Evolutionary conservation across 78 protist species (phyloP), one percentile per base, ranked within the genome.

Genomic region (Dictyostelium intermedium): DNA sequence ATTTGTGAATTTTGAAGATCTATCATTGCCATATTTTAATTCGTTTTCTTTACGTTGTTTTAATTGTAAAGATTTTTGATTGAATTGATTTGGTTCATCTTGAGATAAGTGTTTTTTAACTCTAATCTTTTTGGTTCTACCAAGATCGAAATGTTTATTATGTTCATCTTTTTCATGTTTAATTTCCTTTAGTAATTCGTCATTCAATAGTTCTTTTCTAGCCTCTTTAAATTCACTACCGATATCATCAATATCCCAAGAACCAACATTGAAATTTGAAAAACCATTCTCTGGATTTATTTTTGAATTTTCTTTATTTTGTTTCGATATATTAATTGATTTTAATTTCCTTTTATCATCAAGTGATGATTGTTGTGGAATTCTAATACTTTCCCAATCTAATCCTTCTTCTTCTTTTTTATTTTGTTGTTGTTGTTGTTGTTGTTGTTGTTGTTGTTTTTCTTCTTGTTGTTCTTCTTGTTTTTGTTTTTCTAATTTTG

Each of bases 111-210:
- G n/a, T 30, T 35, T 56, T 14, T 82, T 82, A 6, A 60, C 74
- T 56, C 63, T 84, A 10, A 92, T 27, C 20, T 92, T 92, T 56
- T 84, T 92, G n/a, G 11, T 14, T 74, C 96, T 92, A 37, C 96
- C 96, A 9, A 41, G 86, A 74, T 92, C 96, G 30, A 81, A 84
- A 13, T 92, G 86, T 60, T 69, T 72, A 73, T 92, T 87, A 60
- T 79, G 82, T 25, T 25, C 69, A 77, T 89, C 94, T 25, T 89
- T 89, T 66, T 78, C 37, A 9, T 80, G 85, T 7, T 20, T 60
- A 5, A 69, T 5, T 1, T 80, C 87, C 47, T 89, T 60, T 30
- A 89, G 7, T 39, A 60, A 45, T 53, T 78, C 87, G 45, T 89
- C 94, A 18, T 70, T 70, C 20, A 89, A 39, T 30, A 89, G 30